Conservation (phyloP, 2,329 filamentous ascomycete species). For the Venturia aucupariae region DNA sequence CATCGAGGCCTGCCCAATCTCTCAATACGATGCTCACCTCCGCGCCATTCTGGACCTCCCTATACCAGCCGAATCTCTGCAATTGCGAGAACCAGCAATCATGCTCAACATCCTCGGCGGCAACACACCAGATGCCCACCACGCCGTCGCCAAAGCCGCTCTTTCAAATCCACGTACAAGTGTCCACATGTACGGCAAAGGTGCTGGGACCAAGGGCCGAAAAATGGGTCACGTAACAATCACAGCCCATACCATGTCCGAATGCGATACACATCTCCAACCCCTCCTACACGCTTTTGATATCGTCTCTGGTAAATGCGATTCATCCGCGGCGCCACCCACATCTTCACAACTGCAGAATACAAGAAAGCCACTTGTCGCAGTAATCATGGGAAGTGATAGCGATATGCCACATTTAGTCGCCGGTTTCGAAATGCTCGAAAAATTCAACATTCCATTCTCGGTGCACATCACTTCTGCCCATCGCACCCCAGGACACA, state of each 20-base stretch:
- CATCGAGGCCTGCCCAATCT: constrained; percentile 82
- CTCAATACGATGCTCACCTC: constrained; percentile 87
- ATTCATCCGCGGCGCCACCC: constrained; percentile 37
- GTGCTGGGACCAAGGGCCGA: constrained; percentile 68
- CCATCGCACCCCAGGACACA: constrained; percentile 41
- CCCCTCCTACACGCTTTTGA: constrained; percentile 60
- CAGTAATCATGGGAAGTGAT: constrained; percentile 78
- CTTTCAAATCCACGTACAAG: constrained; percentile 49
- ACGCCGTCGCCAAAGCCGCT: constrained; percentile 47
- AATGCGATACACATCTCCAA: constrained; percentile 59
- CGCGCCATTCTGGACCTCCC: constrained; percentile 69
- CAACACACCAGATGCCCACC: constrained; percentile 54
- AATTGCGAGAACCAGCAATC: constrained; percentile 52
- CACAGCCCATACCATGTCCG: constrained; percentile 56
- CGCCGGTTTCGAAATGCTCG: constrained; percentile 56
- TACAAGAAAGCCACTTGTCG: constrained; percentile 47
- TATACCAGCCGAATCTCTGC: constrained; percentile 40
- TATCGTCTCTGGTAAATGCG: constrained; percentile 40
- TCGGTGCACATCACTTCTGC: constrained; percentile 70
- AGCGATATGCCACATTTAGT: constrained; percentile 62
- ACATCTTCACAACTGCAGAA: constrained; percentile 16
- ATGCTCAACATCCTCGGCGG: constrained; percentile 79
- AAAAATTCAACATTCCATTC: constrained; percentile 62
- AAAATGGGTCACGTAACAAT: constrained; percentile 95
- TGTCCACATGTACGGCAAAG: constrained; percentile 88